A percentile compares a stretch with the other conserved stretches of the same genome.
These are phyloP conservation scores for Wallacemonas sp. DNA, from an alignment of 208 protist species.

Conservation along the genomic window DNA sequence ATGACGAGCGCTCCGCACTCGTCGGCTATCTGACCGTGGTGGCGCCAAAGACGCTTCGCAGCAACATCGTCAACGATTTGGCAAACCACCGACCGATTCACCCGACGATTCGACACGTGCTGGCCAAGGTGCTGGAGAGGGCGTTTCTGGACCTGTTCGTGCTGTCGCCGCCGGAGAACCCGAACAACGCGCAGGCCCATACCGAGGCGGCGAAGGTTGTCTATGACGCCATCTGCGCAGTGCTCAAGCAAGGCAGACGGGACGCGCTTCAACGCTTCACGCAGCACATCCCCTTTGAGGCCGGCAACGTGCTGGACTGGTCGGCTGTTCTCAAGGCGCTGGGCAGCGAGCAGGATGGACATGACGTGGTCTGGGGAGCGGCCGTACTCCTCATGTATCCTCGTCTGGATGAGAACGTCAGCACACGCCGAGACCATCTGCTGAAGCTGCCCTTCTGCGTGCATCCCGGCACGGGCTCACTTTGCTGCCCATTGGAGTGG, in stretches of 20 bases:
- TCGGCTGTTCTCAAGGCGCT: constrained; percentile 34
- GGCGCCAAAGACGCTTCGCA: constrained; percentile 50
- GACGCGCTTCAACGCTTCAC: constrained; percentile 59
- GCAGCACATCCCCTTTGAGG: constrained; percentile 45
- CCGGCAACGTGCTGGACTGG: constrained; percentile 73
- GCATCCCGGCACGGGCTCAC: constrained; percentile 91
- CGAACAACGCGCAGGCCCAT: constrained; percentile 64
- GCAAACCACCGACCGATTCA: constrained; percentile 80
- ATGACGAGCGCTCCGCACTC: constrained; percentile 91
- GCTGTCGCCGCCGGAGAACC: constrained; percentile 44
- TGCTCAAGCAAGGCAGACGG: constrained; percentile 69
- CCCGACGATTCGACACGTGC: constrained; percentile 65
- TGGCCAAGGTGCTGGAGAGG: constrained; percentile 44
- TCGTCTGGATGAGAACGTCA: constrained; percentile 97
- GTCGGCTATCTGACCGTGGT: constrained; percentile 92
- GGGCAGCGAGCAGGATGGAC: constrained; percentile 37
- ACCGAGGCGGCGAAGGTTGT: constrained; percentile 65
- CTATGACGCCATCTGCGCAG: constrained; percentile 57
- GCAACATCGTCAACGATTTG: constrained; percentile 56
- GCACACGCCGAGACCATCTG: constrained; percentile 96
- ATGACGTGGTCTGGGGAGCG: constrained; percentile 51
- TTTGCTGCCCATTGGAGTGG: constrained; percentile 88
- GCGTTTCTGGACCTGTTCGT: constrained; percentile 77
- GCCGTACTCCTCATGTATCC: constrained; percentile 93
- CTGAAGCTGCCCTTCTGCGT: constrained; percentile 98